phyloP scores from a whole-genome alignment of 2,329 filamentous ascomycete genomes.

The Pezicula carpinea region DNA sequence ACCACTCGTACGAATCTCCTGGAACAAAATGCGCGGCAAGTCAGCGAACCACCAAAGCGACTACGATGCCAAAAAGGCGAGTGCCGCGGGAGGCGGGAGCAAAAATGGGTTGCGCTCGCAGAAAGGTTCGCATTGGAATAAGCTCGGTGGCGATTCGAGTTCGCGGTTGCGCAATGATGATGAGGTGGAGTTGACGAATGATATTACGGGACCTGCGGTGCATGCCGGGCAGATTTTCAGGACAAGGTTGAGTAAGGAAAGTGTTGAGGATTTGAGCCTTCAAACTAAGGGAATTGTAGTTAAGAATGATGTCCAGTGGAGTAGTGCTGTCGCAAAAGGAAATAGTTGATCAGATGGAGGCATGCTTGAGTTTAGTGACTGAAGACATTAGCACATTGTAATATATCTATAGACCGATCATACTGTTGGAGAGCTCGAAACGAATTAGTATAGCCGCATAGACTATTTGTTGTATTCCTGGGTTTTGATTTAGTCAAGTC shows the following conservation, averaged over 20 bases:
- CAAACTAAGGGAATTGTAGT: background rate
- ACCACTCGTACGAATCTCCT: constrained; percentile 26
- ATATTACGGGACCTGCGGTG: constrained; percentile 1
- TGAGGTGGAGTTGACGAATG: constrained; percentile 7
- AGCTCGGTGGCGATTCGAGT: constrained; percentile 1
- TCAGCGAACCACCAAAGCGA: background rate
- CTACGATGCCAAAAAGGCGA: background rate
- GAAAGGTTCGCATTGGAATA: constrained; percentile 1
- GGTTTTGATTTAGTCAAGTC: too few species aligned
- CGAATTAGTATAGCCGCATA: too few species aligned
- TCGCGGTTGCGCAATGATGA: constrained; percentile 3
- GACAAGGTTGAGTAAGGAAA: background rate
- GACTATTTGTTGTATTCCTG: too few species aligned
- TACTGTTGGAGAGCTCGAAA: too few species aligned
- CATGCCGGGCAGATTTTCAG: background rate
- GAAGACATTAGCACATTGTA: too few species aligned
- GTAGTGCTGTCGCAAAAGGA: too few species aligned
- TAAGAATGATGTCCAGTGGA: background rate
- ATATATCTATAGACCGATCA: too few species aligned
- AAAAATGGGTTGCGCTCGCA: background rate
- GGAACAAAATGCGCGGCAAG: background rate
- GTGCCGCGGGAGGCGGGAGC: background rate
- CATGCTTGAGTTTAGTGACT: too few species aligned
- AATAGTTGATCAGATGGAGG: too few species aligned
- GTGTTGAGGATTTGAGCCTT: background rate